A percentile compares a stretch with the other conserved stretches of the same genome.
Evolutionary conservation across 768 basidiomycete species (phyloP).

Genomic region (Cyathus striatus): DNA sequence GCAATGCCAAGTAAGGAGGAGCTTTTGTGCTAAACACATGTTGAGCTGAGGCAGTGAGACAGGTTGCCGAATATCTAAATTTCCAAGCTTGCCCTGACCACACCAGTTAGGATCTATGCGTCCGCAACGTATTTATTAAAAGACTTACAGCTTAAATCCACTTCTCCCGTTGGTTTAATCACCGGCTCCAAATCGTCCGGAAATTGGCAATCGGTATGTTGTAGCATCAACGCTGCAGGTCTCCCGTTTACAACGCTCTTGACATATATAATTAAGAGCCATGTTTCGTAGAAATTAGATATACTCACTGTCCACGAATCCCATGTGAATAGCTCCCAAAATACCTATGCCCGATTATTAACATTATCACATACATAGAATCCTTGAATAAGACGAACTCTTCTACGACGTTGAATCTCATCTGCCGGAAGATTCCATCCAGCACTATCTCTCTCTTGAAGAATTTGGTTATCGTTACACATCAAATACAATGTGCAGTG

Average conservation of each 20-base stretch:
- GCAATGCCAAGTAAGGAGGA: conserved; percentile 36
- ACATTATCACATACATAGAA: not conserved
- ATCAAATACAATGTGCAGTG: not conserved
- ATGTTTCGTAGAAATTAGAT: not conserved
- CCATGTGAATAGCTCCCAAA: conserved; percentile 50
- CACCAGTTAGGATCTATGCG: too few species aligned
- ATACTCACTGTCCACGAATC: conserved; percentile 43
- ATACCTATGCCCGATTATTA: conserved; percentile 23
- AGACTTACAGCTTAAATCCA: conserved; percentile 38
- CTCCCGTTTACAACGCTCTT: conserved; percentile 48
- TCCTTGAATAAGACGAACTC: conserved; percentile 13
- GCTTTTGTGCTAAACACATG: conserved; percentile 33
- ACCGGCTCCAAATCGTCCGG: conserved; percentile 37
- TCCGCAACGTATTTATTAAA: too few species aligned
- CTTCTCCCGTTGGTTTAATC: conserved; percentile 23
- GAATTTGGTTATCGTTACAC: not conserved
- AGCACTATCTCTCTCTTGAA: conserved; percentile 47
- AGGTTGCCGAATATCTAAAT: conserved; percentile 37
- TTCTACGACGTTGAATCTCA: conserved; percentile 42
- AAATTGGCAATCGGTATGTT: conserved; percentile 46
- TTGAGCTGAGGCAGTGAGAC: conserved; percentile 36
- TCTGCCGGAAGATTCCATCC: conserved; percentile 39
- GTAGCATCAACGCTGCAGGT: conserved; percentile 39
- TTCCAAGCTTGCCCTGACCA: conserved; percentile 43
- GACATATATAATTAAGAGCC: conserved; percentile 2